Base-by-base conservation (phyloP, 73 alveolate genomes). In the Paramecium tetraurelia region DNA sequence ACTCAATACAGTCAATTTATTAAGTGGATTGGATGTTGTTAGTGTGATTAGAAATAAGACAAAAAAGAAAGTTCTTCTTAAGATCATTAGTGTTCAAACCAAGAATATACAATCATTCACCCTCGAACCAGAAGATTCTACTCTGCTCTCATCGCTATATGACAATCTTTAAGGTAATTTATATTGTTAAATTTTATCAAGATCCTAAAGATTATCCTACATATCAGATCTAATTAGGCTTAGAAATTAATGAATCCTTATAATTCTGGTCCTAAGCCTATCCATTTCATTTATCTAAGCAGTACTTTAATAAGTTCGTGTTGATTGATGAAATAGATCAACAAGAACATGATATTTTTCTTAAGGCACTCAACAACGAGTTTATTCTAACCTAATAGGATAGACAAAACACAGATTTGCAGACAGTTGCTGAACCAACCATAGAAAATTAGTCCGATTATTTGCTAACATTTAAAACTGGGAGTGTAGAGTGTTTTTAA, bases 291-390 rank as follows among this genome's bases (percentile, higher is more conserved):
- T 40, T 72, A 35, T 36, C 57, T 18, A 36, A 72, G 14, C 12
- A 33, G n/a, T 72, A 72, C 35, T 72, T 72, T 38, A 72, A 72
- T 36, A 72, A 72, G 38, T 72, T 72, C 27, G 10, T 40, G 4
- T 12, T 72, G 14, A 12, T 72, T 72, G 86, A 72, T 38, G 86
- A 72, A 35, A 72, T 72, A 11, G 86, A 72, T 72, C 18, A 72
- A 72, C 20, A 33, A 35, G 86, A 72, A 72, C 59, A 72, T 38
- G 86, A 72, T 38, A 72, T 72, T 35, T 72, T 72, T 38, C 18
- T 72, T 4, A 72, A 72, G 10, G 57, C 59, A 5, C 9, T 29
- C 8, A 38, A 72, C 11, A 72, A 72, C n/a, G 86, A 72, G n/a
- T 72, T 36, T 72, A 36, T 72, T 16, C 11, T 72, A 31, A 72